Conservation (phyloP, 345 rosid genomes). For the Camelina hispida region DNA sequence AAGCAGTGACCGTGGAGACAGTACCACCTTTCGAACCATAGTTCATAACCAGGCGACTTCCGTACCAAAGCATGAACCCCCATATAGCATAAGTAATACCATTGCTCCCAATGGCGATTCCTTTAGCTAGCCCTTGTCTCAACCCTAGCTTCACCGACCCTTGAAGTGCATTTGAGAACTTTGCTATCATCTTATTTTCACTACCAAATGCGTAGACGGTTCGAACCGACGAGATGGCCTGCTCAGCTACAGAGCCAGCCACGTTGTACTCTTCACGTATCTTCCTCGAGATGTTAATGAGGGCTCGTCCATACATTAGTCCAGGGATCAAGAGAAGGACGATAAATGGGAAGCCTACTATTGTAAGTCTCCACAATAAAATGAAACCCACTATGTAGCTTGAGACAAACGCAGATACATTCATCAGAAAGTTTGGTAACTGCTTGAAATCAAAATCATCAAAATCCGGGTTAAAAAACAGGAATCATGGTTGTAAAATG, state of each 20-base stretch:
- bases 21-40: slow-evolving; percentile 89
- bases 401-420: slow-evolving; percentile 73
- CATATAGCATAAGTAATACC: slow-evolving; percentile 90
- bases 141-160: slow-evolving; percentile 83
- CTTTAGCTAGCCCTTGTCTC: slow-evolving; percentile 92
- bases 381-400: slow-evolving; percentile 86
- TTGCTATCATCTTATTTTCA: slow-evolving; percentile 75
- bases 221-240: slow-evolving; percentile 85
- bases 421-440: slow-evolving; percentile 90
- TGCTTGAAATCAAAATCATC: slow-evolving; percentile 33
- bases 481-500: background rate
- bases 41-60: slow-evolving; percentile 82
- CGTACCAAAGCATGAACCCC: slow-evolving; percentile 97
- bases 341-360: slow-evolving; percentile 80
- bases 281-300: slow-evolving; percentile 80
- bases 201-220: slow-evolving; percentile 83
- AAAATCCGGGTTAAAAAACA: slow-evolving; percentile 47
- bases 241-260: slow-evolving; percentile 83
- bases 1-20: slow-evolving; percentile 72
- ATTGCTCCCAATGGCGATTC: slow-evolving; percentile 84
- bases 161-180: slow-evolving; percentile 80
- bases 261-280: slow-evolving; percentile 87
- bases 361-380: slow-evolving; percentile 79
- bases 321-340: slow-evolving; percentile 90
- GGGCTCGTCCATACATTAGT: slow-evolving; percentile 77